phyloP scores from a whole-genome alignment of 768 basidiomycete genomes.

The Mycena latifolia region DNA sequence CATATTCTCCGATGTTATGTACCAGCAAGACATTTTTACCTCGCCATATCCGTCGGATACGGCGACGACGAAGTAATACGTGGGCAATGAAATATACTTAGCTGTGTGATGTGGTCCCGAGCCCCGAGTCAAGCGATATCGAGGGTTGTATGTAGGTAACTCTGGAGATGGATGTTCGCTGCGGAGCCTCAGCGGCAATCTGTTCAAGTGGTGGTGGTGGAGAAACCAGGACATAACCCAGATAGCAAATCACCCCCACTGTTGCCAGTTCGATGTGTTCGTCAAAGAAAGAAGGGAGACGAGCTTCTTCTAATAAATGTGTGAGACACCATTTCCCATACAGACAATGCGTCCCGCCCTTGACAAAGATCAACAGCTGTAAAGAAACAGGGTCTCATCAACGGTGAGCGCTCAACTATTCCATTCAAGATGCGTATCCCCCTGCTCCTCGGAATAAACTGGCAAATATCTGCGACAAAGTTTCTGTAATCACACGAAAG shows the following conservation, averaged over 20 bases:
- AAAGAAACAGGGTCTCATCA: too few relatives aligned
- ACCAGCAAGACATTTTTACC: slow-evolving; percentile 1
- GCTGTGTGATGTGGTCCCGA: slow-evolving; percentile 11
- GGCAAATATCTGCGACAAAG: background rate
- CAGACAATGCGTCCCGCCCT: background rate
- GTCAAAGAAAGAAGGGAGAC: background rate
- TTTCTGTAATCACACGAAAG: background rate
- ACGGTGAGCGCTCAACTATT: background rate
- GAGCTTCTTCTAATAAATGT: background rate
- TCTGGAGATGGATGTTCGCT: slow-evolving; percentile 2
- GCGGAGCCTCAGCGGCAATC: slow-evolving; percentile 23
- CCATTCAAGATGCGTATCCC: too few relatives aligned
- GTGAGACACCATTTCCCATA: background rate
- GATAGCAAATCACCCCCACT: too few relatives aligned
- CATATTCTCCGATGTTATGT: slow-evolving; percentile 17
- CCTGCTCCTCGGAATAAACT: background rate
- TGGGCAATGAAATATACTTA: slow-evolving; percentile 2
- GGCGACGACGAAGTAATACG: background rate
- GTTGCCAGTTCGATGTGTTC: background rate
- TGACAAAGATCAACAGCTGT: background rate
- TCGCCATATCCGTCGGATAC: background rate
- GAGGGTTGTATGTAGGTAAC: slow-evolving; percentile 12
- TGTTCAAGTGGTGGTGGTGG: slow-evolving; percentile 4
- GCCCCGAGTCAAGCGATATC: background rate
- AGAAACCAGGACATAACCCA: too few relatives aligned